Evolutionary conservation across 306 rosid species (phyloP), one percentile per base, ranked within the genome.

Genomic region (Vigna hirtella): DNA sequence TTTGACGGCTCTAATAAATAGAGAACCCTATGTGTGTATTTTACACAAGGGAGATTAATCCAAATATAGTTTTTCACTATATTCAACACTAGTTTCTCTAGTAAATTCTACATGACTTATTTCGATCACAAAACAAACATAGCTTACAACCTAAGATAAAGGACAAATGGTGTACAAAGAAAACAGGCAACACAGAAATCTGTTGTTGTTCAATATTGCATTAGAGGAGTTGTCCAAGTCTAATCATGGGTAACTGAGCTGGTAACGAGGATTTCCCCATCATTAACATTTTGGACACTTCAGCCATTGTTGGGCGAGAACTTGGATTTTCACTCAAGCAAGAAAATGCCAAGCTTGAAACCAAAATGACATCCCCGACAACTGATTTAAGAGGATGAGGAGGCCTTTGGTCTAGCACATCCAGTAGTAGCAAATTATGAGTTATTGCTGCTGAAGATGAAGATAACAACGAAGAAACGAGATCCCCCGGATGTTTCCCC

Each of bases 401-500:
- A 28, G 43, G 83, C 6, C 76, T 49, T 38, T 57, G 64, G 40
- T 74, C 84, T 30, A 80, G 9, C 1, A 80, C 42, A 53, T 73
- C 83, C 14, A 32, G 5, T 45, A 80, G 49, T 17, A 26, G 3
- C 70, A 80, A 43, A 14, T 65, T 8, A 20, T 79, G 53, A 40
- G 74, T 64, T 18, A 64, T 17, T 26, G 18, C 5, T 52, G 74
- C 74, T 40, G 79, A 72, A 24, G 73, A 64, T 66, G 72, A 7
- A 24, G 73, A 81, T 14, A 59, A 36, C 52, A 75, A 49, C 1
- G 80, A 57, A n/a, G 70, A 66, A 5, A 68, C 18, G 22, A 68
- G 52, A 68, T 82, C 81, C 8, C 52, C 68, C 15, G 77, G 81
- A 70, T 82, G 85, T 30, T 49, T 76, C n/a, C 85, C 81, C 30